Base-by-base conservation (phyloP, 2,329 filamentous ascomycete genomes). In the Penicillium sp. region DNA sequence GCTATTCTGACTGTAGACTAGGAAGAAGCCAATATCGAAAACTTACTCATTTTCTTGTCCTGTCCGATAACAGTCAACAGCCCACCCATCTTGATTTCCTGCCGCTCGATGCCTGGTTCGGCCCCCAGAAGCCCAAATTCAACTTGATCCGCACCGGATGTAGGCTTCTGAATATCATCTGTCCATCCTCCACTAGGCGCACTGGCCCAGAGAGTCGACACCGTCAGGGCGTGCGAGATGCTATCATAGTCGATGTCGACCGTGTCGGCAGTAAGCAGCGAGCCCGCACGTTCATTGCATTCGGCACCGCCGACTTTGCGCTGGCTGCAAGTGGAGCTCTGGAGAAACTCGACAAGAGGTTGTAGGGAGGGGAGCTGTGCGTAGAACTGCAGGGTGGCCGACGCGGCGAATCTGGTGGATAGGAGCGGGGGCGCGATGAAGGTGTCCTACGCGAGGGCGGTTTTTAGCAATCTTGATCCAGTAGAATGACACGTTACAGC, bases 41-140 rank as follows among this genome's bases (percentile, higher is more conserved):
- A 68, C 73, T 48, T 76, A 82, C 81, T 80, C 10, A 89, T 84
- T 57, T 85, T 83, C 35, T 79, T 78, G 63, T 91, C 83, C 63
- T 92, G 82, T 20, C 90, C 89, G 0, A 96, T 74, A 2, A 95
- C 88, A 0, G 85, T 87, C 46, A 96, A 75, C 48, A 91, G 81
- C 2, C 92, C 92, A 5, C 86, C 85, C 35, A 96, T 79, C 33
- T 87, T 87, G 11, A 96, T 73, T 58, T 96, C 89, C 68, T 92
- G 83, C 0, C 82, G 75, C 52, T 90, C 84, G 13, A 57, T 61
- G 16, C 70, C 63, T 4, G 76, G 74, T 58, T 91, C 86, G 10
- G 81, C 76, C 5, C 83, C 83, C 51, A 97, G 75, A 38, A 96
- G 80, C 14, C 92, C 92, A 18, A 96, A 83, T 68, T 97, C 92